Evolutionary conservation across 2,329 filamentous ascomycete genomes (phyloP).

Genomic region (Bipolaris gigantea): DNA sequence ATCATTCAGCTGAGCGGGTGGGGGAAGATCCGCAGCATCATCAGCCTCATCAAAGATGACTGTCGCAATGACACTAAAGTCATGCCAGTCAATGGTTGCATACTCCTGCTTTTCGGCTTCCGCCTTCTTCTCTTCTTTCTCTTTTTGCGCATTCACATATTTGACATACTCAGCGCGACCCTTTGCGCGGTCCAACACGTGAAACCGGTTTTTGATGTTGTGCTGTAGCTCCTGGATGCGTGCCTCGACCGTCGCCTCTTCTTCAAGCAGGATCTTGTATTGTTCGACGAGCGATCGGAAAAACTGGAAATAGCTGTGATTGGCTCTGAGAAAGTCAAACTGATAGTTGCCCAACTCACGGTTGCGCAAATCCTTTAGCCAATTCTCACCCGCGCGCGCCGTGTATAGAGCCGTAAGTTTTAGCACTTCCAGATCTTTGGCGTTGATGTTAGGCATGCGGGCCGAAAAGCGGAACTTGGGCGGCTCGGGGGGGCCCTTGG

Average conservation of each 20-base stretch:
- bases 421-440: conserved; percentile 78
- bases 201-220: conserved; percentile 78
- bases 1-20: conserved; percentile 86
- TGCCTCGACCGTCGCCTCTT: conserved; percentile 70
- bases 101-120: conserved; percentile 77
- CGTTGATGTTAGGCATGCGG: conserved; percentile 95
- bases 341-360: conserved; percentile 88
- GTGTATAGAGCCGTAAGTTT: conserved; percentile 85
- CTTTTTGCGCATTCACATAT: conserved; percentile 80
- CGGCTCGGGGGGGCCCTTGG: conserved; percentile 81
- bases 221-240: conserved; percentile 71
- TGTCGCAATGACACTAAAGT: conserved; percentile 94
- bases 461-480: conserved; percentile 90
- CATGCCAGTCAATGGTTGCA: conserved; percentile 94
- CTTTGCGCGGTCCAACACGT: conserved; percentile 77
- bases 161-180: conserved; percentile 86
- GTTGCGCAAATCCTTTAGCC: conserved; percentile 87
- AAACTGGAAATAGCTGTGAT: conserved; percentile 95
- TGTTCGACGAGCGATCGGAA: conserved; percentile 92
- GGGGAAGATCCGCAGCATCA: conserved; percentile 81
- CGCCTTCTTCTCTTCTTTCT: conserved; percentile 83
- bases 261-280: conserved; percentile 78
- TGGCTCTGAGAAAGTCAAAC: conserved; percentile 93
- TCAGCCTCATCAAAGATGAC: conserved; percentile 90
- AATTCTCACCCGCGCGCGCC: conserved; percentile 87